Base-by-base conservation (phyloP, 495 filamentous ascomycete genomes). In the Neurospora sp. region DNA sequence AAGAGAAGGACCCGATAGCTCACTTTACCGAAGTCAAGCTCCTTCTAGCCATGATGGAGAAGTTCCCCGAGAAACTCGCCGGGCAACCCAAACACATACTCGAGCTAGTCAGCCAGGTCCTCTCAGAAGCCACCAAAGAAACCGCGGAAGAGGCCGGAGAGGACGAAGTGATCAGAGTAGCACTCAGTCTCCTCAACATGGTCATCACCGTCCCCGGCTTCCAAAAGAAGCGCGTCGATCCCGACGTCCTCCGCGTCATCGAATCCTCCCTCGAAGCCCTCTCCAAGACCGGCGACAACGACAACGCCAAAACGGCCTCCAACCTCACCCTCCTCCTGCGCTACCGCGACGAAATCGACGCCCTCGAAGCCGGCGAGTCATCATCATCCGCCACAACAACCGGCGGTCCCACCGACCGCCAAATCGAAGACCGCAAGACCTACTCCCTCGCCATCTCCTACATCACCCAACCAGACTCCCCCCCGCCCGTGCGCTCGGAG, bases 401-500 rank as follows among this genome's bases (percentile, higher is more conserved):
- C 49, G 23, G 49, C 2, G 54, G 27, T 4, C 81, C 81, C 9
- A 84, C 83, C 2, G 79, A 83, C 49, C 84, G 81, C 35, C 86
- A 91, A 71, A 76, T 87, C 14, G 86, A 90, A 72, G 91, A 94
- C 77, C 87, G 89, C 39, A 90, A 93, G 72, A 91, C 86, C 0
- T 92, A 96, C 76, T 87, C 84, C 71, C 86, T 92, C 20, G 92
- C 92, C 7, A 83, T 96, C 39, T 88, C 86, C 1, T 93, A 95
- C 77, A 89, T 96, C 72, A 90, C 90, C 23, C 78, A 82, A 39
- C 71, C 80, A 1, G 92, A 93, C 72, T 87, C 90, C 0, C 89
- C 93, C 0, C 88, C 93, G 8, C 93, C 93, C 0, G 90, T 95
- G 11, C 89, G 93, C 39, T 90, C 89, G 6, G 92, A 96, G 79